Conservation (phyloP, 768 basidiomycete species). For the Lactarius psammicola region DNA sequence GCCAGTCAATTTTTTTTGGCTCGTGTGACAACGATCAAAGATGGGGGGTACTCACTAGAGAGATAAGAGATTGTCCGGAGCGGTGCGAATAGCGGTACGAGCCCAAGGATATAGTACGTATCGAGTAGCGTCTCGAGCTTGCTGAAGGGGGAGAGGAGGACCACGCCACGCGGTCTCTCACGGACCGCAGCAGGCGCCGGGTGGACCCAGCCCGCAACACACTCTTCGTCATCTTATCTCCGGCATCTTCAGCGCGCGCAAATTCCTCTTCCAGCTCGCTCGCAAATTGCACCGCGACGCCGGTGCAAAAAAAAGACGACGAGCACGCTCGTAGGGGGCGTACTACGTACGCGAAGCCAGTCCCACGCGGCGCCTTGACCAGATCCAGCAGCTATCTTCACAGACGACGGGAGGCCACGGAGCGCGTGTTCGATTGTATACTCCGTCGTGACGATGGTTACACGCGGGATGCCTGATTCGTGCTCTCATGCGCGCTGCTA, state of each 20-base stretch:
- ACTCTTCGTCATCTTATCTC: too few species aligned
- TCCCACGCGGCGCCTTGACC: conserved; percentile 80
- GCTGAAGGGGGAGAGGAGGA: conserved; percentile 44
- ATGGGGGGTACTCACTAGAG: conserved; percentile 48
- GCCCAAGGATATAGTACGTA: conserved; percentile 62
- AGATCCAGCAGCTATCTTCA: too few species aligned
- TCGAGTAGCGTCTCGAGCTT: conserved; percentile 50
- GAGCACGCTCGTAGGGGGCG: conserved; percentile 56
- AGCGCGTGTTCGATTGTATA: too few species aligned
- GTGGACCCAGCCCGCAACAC: not conserved
- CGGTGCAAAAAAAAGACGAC: conserved; percentile 84
- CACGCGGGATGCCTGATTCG: too few species aligned
- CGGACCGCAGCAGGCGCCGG: conserved; percentile 22
- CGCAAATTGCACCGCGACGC: conserved; percentile 54
- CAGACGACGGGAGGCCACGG: too few species aligned
- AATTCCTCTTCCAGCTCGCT: conserved; percentile 37
- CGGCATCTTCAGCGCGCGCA: not conserved
- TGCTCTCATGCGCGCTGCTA: too few species aligned
- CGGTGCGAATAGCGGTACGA: conserved; percentile 71
- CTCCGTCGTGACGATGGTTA: too few species aligned
- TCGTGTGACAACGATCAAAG: conserved; percentile 12
- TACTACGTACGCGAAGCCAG: conserved; percentile 67
- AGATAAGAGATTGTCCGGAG: conserved; percentile 60
- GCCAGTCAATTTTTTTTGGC: not conserved
- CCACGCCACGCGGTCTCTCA: conserved; percentile 41